A percentile compares a stretch with the other conserved stretches of the same genome.
Conservation (phyloP, 345 rosid genomes). For the Citrus australasica region DNA sequence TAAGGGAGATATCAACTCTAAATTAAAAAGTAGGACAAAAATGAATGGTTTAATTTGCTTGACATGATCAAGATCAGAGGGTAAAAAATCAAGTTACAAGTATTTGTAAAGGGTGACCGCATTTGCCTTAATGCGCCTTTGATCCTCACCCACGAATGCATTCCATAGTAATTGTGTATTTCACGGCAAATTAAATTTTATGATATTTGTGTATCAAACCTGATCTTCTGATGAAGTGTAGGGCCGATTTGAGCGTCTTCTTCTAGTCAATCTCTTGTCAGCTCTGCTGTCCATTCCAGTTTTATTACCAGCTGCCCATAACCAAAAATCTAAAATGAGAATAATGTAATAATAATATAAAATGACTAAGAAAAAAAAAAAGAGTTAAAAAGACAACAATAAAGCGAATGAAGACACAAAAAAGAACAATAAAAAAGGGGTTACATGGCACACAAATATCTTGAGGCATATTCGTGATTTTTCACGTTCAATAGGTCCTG, state of each 20-base stretch:
- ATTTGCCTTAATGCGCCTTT: not conserved
- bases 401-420: too few species aligned
- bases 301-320: not conserved
- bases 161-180: not conserved
- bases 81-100: not conserved
- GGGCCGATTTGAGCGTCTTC: conserved; percentile 22
- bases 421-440: too few species aligned
- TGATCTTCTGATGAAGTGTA: conserved; percentile 35
- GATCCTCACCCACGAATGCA: not conserved
- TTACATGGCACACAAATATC: not conserved
- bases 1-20: too few species aligned
- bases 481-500: not conserved
- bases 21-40: too few species aligned
- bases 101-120: not conserved
- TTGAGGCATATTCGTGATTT: not conserved
- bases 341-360: not conserved
- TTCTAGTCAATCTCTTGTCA: conserved; percentile 19
- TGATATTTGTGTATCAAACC: conserved; percentile 18
- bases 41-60: too few species aligned
- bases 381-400: too few species aligned
- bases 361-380: too few species aligned
- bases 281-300: conserved; percentile 10
- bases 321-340: not conserved
- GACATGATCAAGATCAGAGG: not conserved
- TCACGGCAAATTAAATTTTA: not conserved